These are phyloP conservation scores for Salix suchowensis DNA, from an alignment of 345 rosid genomes.

Conservation along the genomic window DNA sequence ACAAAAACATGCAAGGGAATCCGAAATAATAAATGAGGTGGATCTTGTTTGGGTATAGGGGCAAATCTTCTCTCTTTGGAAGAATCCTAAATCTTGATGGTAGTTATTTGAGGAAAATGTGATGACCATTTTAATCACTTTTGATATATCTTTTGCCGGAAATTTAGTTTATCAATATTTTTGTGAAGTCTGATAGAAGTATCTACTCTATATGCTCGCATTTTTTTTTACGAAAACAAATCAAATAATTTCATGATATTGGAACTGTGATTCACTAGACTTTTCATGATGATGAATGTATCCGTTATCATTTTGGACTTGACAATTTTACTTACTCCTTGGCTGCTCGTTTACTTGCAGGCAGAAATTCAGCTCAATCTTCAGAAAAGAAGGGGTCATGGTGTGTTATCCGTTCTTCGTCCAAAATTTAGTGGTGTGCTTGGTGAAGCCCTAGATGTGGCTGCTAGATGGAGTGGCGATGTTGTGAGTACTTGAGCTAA, in stretches of 20 bases:
- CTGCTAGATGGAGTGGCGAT: slow-evolving; percentile 98
- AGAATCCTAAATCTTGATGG: background rate
- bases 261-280: background rate
- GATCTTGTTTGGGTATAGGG: background rate
- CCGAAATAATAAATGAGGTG: background rate
- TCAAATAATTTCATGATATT: too few species aligned
- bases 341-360: slow-evolving; percentile 41
- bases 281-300: slow-evolving; percentile 3
- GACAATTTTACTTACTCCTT: background rate
- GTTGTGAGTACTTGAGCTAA: slow-evolving; percentile 61
- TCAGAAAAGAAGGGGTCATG: slow-evolving; percentile 94
- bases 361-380: slow-evolving; percentile 96
- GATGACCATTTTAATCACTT: background rate
- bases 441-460: slow-evolving; percentile 92
- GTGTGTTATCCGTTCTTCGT: slow-evolving; percentile 71
- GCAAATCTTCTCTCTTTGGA: background rate
- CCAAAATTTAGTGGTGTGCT: slow-evolving; percentile 97
- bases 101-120: background rate
- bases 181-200: slow-evolving; percentile 5
- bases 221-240: background rate
- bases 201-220: background rate
- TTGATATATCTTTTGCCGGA: too few species aligned
- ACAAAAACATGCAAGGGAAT: background rate
- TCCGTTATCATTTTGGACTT: background rate
- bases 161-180: background rate